phyloP scores from a whole-genome alignment of 345 rosid species.

The Eutrema japonicum region DNA sequence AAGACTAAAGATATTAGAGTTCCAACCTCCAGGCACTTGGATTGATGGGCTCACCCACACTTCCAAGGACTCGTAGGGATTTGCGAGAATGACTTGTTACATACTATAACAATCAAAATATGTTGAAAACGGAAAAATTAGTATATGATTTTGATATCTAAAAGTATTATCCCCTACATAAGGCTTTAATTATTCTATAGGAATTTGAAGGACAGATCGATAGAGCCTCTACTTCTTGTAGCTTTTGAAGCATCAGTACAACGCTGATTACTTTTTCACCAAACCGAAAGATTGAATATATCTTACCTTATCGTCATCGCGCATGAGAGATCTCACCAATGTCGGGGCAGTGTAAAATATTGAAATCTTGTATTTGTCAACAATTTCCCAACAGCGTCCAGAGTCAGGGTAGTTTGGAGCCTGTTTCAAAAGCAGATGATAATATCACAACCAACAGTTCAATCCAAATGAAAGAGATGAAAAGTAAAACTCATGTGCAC shows the following conservation, averaged over 20 bases:
- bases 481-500: constrained; percentile 1
- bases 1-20: constrained; percentile 31
- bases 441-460: constrained; percentile 31
- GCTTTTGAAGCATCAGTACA: background rate
- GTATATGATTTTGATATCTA: background rate
- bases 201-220: background rate
- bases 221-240: background rate
- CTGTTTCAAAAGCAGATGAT: constrained; percentile 49
- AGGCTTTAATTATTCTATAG: constrained; percentile 2
- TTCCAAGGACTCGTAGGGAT: constrained; percentile 92
- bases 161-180: constrained; percentile 2
- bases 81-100: constrained; percentile 86
- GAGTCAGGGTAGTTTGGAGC: constrained; percentile 92
- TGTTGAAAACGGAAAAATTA: background rate
- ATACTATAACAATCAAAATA: constrained; percentile 55
- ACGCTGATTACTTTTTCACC: constrained; percentile 6
- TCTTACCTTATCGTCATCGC: constrained; percentile 78
- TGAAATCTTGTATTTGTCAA: constrained; percentile 92
- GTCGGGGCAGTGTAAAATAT: constrained; percentile 97
- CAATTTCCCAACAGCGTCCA: constrained; percentile 97
- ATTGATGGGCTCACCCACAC: constrained; percentile 99
- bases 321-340: constrained; percentile 97
- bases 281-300: constrained; percentile 36
- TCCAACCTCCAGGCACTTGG: constrained; percentile 98
- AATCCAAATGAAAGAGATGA: constrained; percentile 20